Base-by-base conservation (phyloP, 1,284 basidiomycete species). In the Bothia castanella region DNA sequence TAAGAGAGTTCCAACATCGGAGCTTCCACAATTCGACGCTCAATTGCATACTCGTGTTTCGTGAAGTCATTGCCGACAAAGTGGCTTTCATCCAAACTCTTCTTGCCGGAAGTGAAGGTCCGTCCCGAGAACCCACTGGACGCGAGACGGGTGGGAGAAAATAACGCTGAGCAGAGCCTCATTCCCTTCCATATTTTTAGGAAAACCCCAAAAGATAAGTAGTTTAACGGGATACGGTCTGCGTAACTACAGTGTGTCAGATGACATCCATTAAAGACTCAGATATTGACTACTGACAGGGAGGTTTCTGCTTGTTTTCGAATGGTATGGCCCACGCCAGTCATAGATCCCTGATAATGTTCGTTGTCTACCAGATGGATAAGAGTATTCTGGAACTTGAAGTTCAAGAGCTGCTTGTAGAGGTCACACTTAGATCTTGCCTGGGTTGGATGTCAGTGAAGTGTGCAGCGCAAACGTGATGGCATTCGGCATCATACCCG, bases 1-100 rank as follows among this genome's bases (percentile, higher is more conserved):
- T 97, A 97, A 6, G 82, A 79, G 41, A 96, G 62, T 50, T 95
- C 89, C 27, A 97, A 62, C 16, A 74, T 57, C 0, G 83, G 83
- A 0, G 89, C 80, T 54, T 92, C 87, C n/a, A 97, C 65, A 19
- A 97, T 74, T 45, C 83, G 88, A 34, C 86, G 82, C 54, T 92
- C 89, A 44, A 92, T 84, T 20, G 89, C 94, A 67, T 97, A 97
- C 66, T 97, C 92, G 13, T 80, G 57, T 16, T 69, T 70, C 3
- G 75, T 67, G 52, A 80, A 82, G 57, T 85, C 79, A 1, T 69
- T 69, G 5, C 78, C 83, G 17, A 78, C 58, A 5, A 77, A 77
- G 3, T 76, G 78, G 42, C 77, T 74, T 31, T 83, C 79, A 19
- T 83, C 80, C 8, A 68, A 32, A 43, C 63, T 65, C 58, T 79